A percentile compares a stretch with the other conserved stretches of the same genome.
Evolutionary conservation across 2,329 filamentous ascomycete genomes (phyloP).

Genomic region (Aspergillus ochraceoroseus): DNA sequence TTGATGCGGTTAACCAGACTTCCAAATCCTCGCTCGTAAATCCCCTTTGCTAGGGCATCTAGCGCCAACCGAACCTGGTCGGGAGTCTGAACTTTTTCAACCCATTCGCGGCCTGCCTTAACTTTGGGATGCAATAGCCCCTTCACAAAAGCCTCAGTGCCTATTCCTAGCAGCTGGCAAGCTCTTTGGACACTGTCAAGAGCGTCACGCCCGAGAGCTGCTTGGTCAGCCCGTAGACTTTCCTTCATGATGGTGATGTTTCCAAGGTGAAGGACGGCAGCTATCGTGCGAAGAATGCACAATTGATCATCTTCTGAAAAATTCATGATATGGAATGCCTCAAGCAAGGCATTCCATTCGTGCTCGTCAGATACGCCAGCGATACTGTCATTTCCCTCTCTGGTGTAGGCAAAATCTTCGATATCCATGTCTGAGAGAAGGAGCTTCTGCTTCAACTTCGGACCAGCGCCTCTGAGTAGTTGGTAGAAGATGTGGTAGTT

Average conservation of each 20-base stretch:
- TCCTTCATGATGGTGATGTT: slow-evolving; percentile 89
- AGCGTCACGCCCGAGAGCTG: slow-evolving; percentile 70
- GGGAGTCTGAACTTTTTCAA: slow-evolving; percentile 95
- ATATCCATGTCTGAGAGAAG: slow-evolving; percentile 69
- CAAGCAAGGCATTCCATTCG: slow-evolving; percentile 84
- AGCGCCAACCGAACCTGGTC: slow-evolving; percentile 89
- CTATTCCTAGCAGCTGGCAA: slow-evolving; percentile 78
- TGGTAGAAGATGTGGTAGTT: slow-evolving; percentile 99
- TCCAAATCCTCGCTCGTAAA: slow-evolving; percentile 94
- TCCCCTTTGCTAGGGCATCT: slow-evolving; percentile 90
- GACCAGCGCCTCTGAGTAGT: slow-evolving; percentile 76
- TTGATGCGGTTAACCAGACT: slow-evolving; percentile 92
- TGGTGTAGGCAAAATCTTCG: slow-evolving; percentile 87
- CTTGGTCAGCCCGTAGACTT: slow-evolving; percentile 85
- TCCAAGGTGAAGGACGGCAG: slow-evolving; percentile 86
- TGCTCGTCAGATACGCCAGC: slow-evolving; percentile 81
- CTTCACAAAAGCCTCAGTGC: slow-evolving; percentile 77
- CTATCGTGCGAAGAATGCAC: slow-evolving; percentile 78
- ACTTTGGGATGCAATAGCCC: slow-evolving; percentile 88
- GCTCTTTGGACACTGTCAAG: slow-evolving; percentile 70
- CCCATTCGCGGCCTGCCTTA: slow-evolving; percentile 95
- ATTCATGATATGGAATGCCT: slow-evolving; percentile 91
- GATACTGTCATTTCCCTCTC: slow-evolving; percentile 86
- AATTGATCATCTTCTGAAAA: slow-evolving; percentile 80
- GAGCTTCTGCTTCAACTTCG: slow-evolving; percentile 67